A percentile compares a stretch with the other conserved stretches of the same genome.
Evolutionary conservation across 495 filamentous ascomycete species (phyloP).

Genomic region (Hypoxylon perforatum): DNA sequence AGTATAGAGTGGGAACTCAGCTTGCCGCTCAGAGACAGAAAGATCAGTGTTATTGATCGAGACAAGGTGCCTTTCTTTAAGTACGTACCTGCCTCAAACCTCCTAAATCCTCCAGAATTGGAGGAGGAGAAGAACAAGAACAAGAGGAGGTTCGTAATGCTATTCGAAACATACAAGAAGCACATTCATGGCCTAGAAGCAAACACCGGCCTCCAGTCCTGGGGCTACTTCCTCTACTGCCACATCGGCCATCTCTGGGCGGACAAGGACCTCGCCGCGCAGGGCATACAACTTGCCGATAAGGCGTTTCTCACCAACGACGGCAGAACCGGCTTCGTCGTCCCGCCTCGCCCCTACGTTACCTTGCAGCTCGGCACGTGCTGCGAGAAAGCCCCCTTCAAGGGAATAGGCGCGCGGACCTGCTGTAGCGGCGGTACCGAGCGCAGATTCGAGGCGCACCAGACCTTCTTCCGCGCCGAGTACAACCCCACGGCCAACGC

Average conservation of each 20-base stretch:
- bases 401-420: neutral
- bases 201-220: neutral
- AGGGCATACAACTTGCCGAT: conserved; percentile 50
- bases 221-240: conserved; percentile 26
- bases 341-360: neutral
- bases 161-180: too few species aligned
- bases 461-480: neutral
- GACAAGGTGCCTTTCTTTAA: too few species aligned
- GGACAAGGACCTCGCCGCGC: conserved; percentile 19
- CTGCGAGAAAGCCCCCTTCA: neutral
- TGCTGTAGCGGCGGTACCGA: neutral
- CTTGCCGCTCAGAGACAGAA: too few species aligned
- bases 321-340: conserved; percentile 5
- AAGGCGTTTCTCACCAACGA: conserved; percentile 50
- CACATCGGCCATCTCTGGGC: conserved; percentile 18
- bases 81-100: too few species aligned
- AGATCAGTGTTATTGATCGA: too few species aligned
- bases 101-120: too few species aligned
- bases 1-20: too few species aligned
- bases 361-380: neutral
- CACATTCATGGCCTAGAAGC: neutral
- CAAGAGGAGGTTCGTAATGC: too few species aligned
- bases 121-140: too few species aligned
- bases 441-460: neutral
- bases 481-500: neutral